Base-by-base conservation (phyloP, 2,329 filamentous ascomycete genomes). In the Elsinoe batatas region DNA sequence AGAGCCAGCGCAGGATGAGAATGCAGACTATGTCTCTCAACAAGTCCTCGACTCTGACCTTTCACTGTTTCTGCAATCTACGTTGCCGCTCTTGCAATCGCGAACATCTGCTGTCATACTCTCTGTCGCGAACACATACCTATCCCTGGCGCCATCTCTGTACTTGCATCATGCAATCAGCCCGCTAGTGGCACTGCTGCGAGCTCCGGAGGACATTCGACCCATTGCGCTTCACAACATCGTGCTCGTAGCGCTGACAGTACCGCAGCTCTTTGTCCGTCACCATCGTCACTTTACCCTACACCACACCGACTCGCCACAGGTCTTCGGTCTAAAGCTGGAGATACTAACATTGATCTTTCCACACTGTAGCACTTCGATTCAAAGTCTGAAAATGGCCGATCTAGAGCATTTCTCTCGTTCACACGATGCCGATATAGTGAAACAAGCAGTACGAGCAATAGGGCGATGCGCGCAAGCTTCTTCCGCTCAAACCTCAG, bases 361-460 rank as follows among this genome's bases (percentile, higher is more conserved):
- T 64, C 90, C 91, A 0, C 80, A 95, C 65, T 84, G 84, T 61
- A 83, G 84, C 5, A 69, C 80, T 8, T 84, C 88, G 58, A 75
- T 87, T 58, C 94, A 95, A 69, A 87, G 87, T 56, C 78, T 98
- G 5, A 88, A 97, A 44, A 78, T 98, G 51, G 91, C 87, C 61
- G 93, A 98, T 67, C 78, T 98, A 5, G 91, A 95, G 65, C 91
- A 97, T 71, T 97, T 97, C 69, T 89, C 88, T 0, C 82, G 85
- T 58, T 83, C 76, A 69, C 73, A 81, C 11, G 84, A 95, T 67
- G 83, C 86, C 59, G 79, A 83, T 1, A 77, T 97, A 10, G 88
- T 96, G 30, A 83, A 87, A 22, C 91, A 96, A 67, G 88, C 90
- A 36, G 91, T 98, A 3, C 81, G 90, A 20, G 91, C 93, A 5